Evolutionary conservation across 192 early-diverging fungal genomes (phyloP), one percentile per base, ranked within the genome.

Genomic region (Gigaspora rosea): DNA sequence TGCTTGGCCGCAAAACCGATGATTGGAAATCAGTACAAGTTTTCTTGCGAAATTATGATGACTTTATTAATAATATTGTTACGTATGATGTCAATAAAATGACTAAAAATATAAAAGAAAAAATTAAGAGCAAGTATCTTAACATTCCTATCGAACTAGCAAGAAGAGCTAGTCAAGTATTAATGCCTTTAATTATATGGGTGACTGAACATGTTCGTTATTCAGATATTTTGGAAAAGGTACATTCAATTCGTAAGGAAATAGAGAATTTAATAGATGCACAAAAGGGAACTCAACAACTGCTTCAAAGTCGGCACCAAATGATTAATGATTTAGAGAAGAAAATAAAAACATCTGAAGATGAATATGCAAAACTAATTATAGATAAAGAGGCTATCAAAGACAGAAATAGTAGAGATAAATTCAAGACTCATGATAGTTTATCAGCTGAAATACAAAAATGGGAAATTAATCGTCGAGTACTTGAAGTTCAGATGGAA

Each of bases 161-260:
- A n/a, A 98, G 95, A 81, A 92, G 94, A 71, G 98, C 98, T 18
- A 93, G 91, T 80, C 96, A 95, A 82, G 98, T 97, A 4, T 99
- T 97, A 84, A 97, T 97, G 7, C 98, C 98, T 33, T 84, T 99
- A 47, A 94, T 96, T 32, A 91, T 96, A 83, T 99, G 98, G 98
- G 98, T 95, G 0, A 90, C 92, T 74, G 98, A 97, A 33, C 98
- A 99, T 86, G 96, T 98, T 18, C 90, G 89, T 65, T 99, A 91
- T 75, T 89, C 94, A 15, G 91, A 93, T 66, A 99, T 99, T 69
- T 80, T 99, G 70, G 96, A 98, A 82, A 88, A 90, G 61, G 92
- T 99, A 51, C 97, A 95, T 18, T 97, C 98, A 22, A 88, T 99
- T 71, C 95, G 98, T 77, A 80, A 90, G 11, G 98, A 99, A 87